Base-by-base conservation (phyloP, 257 asterid species). In the Solanum sejunctum region DNA sequence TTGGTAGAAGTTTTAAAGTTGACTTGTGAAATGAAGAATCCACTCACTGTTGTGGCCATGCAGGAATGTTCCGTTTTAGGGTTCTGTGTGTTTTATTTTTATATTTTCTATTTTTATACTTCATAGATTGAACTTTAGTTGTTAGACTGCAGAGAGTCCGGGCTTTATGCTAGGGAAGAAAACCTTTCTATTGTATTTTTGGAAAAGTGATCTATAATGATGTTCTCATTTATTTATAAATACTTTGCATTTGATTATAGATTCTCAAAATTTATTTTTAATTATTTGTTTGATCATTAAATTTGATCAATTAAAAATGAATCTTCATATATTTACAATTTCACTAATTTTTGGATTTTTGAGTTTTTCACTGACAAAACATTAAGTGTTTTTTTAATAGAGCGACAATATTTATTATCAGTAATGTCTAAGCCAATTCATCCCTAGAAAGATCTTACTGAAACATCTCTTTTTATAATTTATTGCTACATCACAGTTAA, bases 1-100 rank as follows among this genome's bases (percentile, higher is more conserved):
- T 80, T 91, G 55, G 84, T 84, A 71, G 93, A 92, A 84, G 91
- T 87, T 28, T 54, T 92, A 86, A 92, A 92, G 84, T 90, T 92
- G 39, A 1, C 91, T 93, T 87, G 91, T 86, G 93, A 91, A n/a
- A n/a, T n/a, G n/a, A n/a, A n/a, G n/a, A n/a, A n/a, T n/a, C n/a
- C n/a, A n/a, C n/a, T n/a, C n/a, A n/a, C n/a, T n/a, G 89, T 87
- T 32, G 79, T 86, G 75, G 92, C 86, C 4, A 84, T 84, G 64
- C 88, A 91, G 2, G 84, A 82, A 28, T 57, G 82, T 11, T 71
- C 13, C 10, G 32, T 43, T 20, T 71, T 71, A 43, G 80, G 36
- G 3, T 71, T 41, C 2, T 71, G 2, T 20, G 18, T 41, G 8
- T 18, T 17, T 26, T 13, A 11, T 64, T 12, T 26, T 18, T 7